Base-by-base conservation (phyloP, 257 asterid genomes). In the Penstemon davidsonii region DNA sequence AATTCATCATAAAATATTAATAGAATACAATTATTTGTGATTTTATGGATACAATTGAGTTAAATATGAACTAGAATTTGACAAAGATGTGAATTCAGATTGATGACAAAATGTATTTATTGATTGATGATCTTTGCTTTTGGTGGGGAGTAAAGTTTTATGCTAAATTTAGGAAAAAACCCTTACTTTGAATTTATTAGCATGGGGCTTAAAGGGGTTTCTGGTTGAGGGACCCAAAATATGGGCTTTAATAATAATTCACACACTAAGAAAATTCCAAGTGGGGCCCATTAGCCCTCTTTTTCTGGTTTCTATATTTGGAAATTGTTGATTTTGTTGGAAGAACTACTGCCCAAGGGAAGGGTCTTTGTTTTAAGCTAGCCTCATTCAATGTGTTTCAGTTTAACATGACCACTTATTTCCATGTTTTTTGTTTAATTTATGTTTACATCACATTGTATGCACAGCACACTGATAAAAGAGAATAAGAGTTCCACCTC, bases 291-390 rank as follows among this genome's bases (percentile, higher is more conserved):
- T 5, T 8, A 50, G 59, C 54, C 70, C 69, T 58, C 73, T 67
- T 73, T 66, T 69, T 71, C 46, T 77, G 50, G 63, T 74, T 77
- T 80, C 82, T 67, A 77, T 51, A 55, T 76, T 13, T 59, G 62
- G 80, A 71, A 77, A 63, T 6, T 74, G 43, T 66, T 50, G 80
- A 68, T 69, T 75, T 76, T 52, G 67, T 76, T 80, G 85, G 55
- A 60, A 79, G 54, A 54, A 74, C 84, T 55, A 75, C 61, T 59
- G 41, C 60, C 78, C 19, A 62, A 55, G 74, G 63, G 19, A 47
- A 64, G 12, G 18, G 67, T 51, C 42, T 74, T 61, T 46, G 76
- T 73, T 67, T 60, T 15, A 49, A 49, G 11, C 54, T 66, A 59
- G n/a, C 65, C 69, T 37, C 59, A 55, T 70, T 66, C 59, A 55